Percentiles rank a stretch among this genome's conserved stretches.
phyloP scores from a whole-genome alignment of 1,139 yeast species.

The Debaryomyces fabryi region DNA sequence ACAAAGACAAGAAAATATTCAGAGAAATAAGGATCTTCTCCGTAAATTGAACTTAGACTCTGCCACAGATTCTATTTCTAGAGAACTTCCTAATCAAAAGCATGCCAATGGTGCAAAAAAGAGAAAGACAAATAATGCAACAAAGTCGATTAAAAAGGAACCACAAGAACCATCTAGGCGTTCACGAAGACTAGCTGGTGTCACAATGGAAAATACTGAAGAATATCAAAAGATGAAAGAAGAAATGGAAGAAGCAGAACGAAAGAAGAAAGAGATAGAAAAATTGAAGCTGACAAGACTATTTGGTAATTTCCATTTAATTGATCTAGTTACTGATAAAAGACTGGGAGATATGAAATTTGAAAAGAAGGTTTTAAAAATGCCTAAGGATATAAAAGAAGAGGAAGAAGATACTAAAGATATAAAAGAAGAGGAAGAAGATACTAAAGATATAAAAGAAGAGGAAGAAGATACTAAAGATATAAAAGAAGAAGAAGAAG shows the following conservation, averaged over 20 bases:
- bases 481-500: constrained; percentile 29
- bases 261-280: constrained; percentile 49
- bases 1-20: constrained; percentile 60
- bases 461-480: constrained; percentile 25
- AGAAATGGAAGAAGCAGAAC: constrained; percentile 38
- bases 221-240: constrained; percentile 36
- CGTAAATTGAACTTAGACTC: constrained; percentile 42
- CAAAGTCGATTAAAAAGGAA: constrained; percentile 26
- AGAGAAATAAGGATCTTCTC: constrained; percentile 43
- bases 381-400: constrained; percentile 9
- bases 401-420: constrained; percentile 19
- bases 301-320: constrained; percentile 61
- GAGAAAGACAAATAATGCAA: constrained; percentile 24
- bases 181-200: constrained; percentile 69
- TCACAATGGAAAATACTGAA: constrained; percentile 46
- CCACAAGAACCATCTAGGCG: constrained; percentile 56
- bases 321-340: constrained; percentile 55
- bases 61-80: constrained; percentile 31
- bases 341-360: constrained; percentile 38
- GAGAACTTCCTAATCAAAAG: constrained; percentile 25
- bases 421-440: constrained; percentile 8
- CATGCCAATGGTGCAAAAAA: constrained; percentile 20
- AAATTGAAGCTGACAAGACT: constrained; percentile 56
- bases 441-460: constrained; percentile 18
- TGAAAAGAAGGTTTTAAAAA: constrained; percentile 26